Base-by-base conservation (phyloP, 129 eudicot genomes). In the Ambrosia trifida region DNA sequence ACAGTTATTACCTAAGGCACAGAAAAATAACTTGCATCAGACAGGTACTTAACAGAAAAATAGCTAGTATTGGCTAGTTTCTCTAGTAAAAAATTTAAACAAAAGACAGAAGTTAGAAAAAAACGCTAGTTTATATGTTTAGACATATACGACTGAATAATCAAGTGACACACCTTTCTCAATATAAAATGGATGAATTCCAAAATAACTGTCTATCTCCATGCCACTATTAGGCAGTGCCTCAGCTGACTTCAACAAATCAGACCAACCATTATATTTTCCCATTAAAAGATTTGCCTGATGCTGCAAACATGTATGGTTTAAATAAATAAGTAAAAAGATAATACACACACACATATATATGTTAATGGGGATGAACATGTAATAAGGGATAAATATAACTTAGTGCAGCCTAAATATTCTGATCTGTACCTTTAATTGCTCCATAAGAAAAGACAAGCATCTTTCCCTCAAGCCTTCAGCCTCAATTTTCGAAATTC, bases 101-200 rank as follows among this genome's bases (percentile, higher is more conserved):
- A 12, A 31, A 45, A 11, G 30, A 11, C 20, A 50, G 17, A 49
- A 72, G 11, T 17, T 17, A 6, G 0, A 35, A 12, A 20, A 28
- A 33, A 3, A 36, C 32, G 19, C 38, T 11, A 18, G 3, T 64
- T 64, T 18, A 28, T 17, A 8, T 24, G 9, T 43, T 51, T 44
- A 38, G 18, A 65, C 14, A 51, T n/a, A 20, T 64, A 65, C 33
- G 2, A 53, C 20, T 50, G 9, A 38, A 62, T 28, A 74, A 28
- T 44, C 19, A 41, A 53, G 57, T 14, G 33, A 66, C 67, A 66
- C 45, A 85, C 99, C 99, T 79, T 81, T 90, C 80, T 87, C 89
- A 60, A 95, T 90, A 73, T 87, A 95, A 84, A 95, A 95, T 40
- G 99, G 99, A 77, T 87, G 87, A 67, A 95, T 85, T 11, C 97